Base-by-base conservation (phyloP, 345 rosid genomes). In the Rhodamnia rubescens region DNA sequence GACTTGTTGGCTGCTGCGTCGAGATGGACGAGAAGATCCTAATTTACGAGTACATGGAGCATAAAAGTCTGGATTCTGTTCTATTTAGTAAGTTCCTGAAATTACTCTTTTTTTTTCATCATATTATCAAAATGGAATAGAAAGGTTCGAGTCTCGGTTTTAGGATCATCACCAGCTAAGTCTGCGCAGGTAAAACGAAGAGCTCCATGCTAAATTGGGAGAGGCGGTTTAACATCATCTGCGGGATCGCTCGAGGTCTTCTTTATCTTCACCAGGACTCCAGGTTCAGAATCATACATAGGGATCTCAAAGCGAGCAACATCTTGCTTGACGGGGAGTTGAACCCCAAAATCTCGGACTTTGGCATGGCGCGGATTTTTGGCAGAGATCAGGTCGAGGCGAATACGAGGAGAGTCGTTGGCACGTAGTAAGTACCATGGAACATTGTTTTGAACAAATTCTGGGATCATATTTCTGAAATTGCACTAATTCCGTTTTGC, bases 321-420 rank as follows among this genome's bases (percentile, higher is more conserved):
- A 55, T 96, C 49, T 88, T 95, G 53, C 93, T 96, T 8, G 98
- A 95, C 32, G 87, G 87, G 83, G 89, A 93, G 8, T 87, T 96
- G 96, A 90, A 84, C 53, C 98, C 96, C 0, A 94, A 96, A 74
- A 96, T 95, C 56, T 94, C 95, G 0, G 97, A 96, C 82, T 96
- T 96, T 11, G 99, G 98, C 47, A 94, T 95, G 98, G 99, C 99
- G 50, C 89, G 96, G 85, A 91, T 95, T 47, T 95, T 95, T 58
- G 95, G 95, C 21, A 84, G 93, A 52, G 98, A 96, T 55, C 93
- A 95, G 88, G 91, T 89, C 3, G 94, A 95, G 74, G 94, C 91
- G 51, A 92, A 69, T 14, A 96, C 96, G 0, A 89, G 84, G 82
- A 91, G 92, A 85, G 92, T 95, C 4, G 98, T 95, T 4, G 98